Percentiles rank a stretch among this genome's conserved stretches.
phyloP scores from a whole-genome alignment of 2,329 filamentous ascomycete genomes.

The Colletotrichum sojae region DNA sequence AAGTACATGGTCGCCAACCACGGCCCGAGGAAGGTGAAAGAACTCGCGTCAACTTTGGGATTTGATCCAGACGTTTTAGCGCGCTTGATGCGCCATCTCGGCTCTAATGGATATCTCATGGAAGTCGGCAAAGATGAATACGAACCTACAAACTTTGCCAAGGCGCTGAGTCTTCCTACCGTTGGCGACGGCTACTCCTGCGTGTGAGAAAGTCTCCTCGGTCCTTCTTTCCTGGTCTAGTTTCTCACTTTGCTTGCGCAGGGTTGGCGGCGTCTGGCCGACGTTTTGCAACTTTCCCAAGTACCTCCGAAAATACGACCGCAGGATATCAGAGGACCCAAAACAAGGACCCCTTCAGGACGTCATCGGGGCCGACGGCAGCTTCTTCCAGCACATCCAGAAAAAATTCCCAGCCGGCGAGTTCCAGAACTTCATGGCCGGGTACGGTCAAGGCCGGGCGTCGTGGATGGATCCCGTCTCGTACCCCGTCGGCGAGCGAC shows the following conservation, averaged over 20 bases:
- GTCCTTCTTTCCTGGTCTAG: slow-evolving; percentile 19
- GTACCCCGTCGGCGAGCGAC: slow-evolving; percentile 45
- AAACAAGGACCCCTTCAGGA: slow-evolving; percentile 17
- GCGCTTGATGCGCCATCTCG: slow-evolving; percentile 52
- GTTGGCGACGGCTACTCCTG: slow-evolving; percentile 46
- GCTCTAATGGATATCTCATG: slow-evolving; percentile 51
- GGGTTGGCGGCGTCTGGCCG: slow-evolving; percentile 23
- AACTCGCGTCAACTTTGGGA: neutral
- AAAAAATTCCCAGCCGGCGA: slow-evolving; percentile 19
- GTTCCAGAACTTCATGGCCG: slow-evolving; percentile 25
- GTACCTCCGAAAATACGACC: slow-evolving; percentile 21
- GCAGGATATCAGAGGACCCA: slow-evolving; percentile 8
- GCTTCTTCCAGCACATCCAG: slow-evolving; percentile 35
- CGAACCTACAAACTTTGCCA: slow-evolving; percentile 49
- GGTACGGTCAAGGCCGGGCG: slow-evolving; percentile 25
- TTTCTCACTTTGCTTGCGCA: neutral
- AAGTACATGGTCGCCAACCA: slow-evolving; percentile 11
- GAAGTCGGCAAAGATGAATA: slow-evolving; percentile 52
- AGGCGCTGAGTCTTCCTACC: slow-evolving; percentile 44
- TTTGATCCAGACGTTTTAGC: slow-evolving; percentile 42
- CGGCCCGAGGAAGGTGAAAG: slow-evolving; percentile 2
- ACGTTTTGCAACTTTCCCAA: slow-evolving; percentile 29
- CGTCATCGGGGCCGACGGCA: slow-evolving; percentile 2
- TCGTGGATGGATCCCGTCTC: slow-evolving; percentile 33
- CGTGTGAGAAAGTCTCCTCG: slow-evolving; percentile 43